Conservation (phyloP, 163 green algal genomes). For the Trebouxia gelatinosa region DNA sequence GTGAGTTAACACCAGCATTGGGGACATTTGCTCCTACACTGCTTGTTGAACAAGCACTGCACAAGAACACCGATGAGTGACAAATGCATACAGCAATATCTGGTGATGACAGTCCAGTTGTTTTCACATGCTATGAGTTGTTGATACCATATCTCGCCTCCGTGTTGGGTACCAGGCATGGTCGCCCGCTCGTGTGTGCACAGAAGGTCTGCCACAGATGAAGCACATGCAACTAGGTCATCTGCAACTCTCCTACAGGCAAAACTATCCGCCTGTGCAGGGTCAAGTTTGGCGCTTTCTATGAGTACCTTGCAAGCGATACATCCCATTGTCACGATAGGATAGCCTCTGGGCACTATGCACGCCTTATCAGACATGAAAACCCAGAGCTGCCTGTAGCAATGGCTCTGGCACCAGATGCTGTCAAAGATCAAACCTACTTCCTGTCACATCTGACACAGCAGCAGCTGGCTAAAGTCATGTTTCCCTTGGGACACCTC, state of each 20-base stretch:
- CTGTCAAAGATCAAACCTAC: slow-evolving; percentile 99
- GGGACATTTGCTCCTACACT: background rate
- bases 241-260: too few relatives aligned
- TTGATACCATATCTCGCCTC: too few relatives aligned
- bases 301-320: slow-evolving; percentile 67
- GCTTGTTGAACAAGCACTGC: too few relatives aligned
- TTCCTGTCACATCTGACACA: slow-evolving; percentile 89
- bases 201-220: background rate
- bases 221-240: too few relatives aligned
- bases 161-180: background rate
- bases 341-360: slow-evolving; percentile 97
- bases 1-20: background rate
- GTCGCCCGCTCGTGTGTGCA: background rate
- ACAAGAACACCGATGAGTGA: too few relatives aligned
- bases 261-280: too few relatives aligned
- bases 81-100: too few relatives aligned
- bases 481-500: too few relatives aligned
- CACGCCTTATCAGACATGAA: slow-evolving; percentile 48
- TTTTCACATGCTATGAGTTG: too few relatives aligned
- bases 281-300: slow-evolving; percentile 98
- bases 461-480: slow-evolving; percentile 78
- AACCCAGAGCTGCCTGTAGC: background rate
- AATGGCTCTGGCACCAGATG: slow-evolving; percentile 78
- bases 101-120: background rate
- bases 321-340: slow-evolving; percentile 74